Evolutionary conservation across 768 basidiomycete genomes (phyloP).

Genomic region (Dioszegia hungarica): DNA sequence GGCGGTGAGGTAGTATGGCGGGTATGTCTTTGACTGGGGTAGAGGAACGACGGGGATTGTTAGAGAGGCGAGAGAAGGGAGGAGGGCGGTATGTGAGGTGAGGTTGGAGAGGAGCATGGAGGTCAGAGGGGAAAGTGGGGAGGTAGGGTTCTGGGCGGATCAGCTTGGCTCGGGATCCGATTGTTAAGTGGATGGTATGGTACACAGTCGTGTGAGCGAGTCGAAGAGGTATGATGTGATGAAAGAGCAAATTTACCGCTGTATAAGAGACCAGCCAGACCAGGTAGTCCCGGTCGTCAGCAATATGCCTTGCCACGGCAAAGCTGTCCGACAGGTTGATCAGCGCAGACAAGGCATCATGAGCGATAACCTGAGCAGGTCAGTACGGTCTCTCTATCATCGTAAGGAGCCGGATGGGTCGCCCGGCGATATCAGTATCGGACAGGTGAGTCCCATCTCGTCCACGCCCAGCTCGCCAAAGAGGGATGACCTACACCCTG

Average conservation of each 20-base stretch:
- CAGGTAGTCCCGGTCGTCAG: slow-evolving; percentile 64
- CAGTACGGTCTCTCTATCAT: too few relatives aligned
- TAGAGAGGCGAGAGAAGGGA: slow-evolving; percentile 61
- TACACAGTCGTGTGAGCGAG: too few relatives aligned
- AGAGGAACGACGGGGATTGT: slow-evolving; percentile 58
- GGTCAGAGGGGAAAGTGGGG: slow-evolving; percentile 86
- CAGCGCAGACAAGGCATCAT: slow-evolving; percentile 89
- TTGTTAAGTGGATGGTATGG: too few relatives aligned
- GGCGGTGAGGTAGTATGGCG: slow-evolving; percentile 65
- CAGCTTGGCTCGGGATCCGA: slow-evolving; percentile 6
- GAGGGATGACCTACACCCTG: slow-evolving; percentile 60
- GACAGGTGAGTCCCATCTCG: too few relatives aligned
- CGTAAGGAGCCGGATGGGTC: too few relatives aligned
- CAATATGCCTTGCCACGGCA: slow-evolving; percentile 61
- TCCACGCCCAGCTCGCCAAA: neutral
- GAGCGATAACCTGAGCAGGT: slow-evolving; percentile 88
- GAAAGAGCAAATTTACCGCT: slow-evolving; percentile 58
- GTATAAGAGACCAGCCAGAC: slow-evolving; percentile 83
- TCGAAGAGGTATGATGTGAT: neutral
- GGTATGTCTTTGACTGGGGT: slow-evolving; percentile 42
- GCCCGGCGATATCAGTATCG: too few relatives aligned
- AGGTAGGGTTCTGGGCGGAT: slow-evolving; percentile 67
- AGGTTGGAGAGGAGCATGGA: slow-evolving; percentile 98
- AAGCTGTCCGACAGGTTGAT: slow-evolving; percentile 88
- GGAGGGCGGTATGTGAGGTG: slow-evolving; percentile 66